Base-by-base conservation (phyloP, 805 yeast genomes). In the Ogataea degrootiae region DNA sequence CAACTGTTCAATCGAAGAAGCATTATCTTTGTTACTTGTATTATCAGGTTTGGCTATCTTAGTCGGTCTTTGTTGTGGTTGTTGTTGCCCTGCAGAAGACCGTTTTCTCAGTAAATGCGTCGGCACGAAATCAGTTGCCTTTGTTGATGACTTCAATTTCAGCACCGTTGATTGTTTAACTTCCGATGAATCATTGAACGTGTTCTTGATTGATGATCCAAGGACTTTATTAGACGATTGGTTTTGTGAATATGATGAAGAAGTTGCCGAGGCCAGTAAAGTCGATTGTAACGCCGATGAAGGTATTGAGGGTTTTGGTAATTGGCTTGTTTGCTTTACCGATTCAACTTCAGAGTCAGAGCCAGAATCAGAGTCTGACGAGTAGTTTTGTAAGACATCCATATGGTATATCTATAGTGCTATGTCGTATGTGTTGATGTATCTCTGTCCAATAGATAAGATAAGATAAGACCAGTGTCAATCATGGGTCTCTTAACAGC, bases 121-220 rank as follows among this genome's bases (percentile, higher is more conserved):
- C n/a, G 62, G 62, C 16, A 58, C 48, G 16, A 58, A 43, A 41
- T 56, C 59, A 2, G 57, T 53, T 15, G 48, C 42, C 35, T 40
- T 51, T 12, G 39, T 23, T 4, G 39, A 46, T 5, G 60, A 49
- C 5, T 45, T 45, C n/a, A 48, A 37, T 1, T 42, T 34, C 16
- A 53, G 41, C 3, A 50, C 34, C n/a, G 38, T 48, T 2, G 42
- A n/a, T 5, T 39, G 35, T 5, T 43, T 41, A 3, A 58, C 35
- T 17, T 51, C 43, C 1, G 59, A 49, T 2, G 44, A 40, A 17
- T 55, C 59, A 46, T 59, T 61, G 46, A 58, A 58, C 6, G 61
- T 59, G 45, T 59, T 59, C 38, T 52, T 53, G 12, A 58, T 51
- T 1, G 52, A 57, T 5, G 56, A 45, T 14, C 65, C 65, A 11